Percentiles rank a stretch among this genome's conserved stretches.
These are phyloP conservation scores for Ogataea nonfermentans DNA, from an alignment of 805 yeast species.

Conservation along the genomic window DNA sequence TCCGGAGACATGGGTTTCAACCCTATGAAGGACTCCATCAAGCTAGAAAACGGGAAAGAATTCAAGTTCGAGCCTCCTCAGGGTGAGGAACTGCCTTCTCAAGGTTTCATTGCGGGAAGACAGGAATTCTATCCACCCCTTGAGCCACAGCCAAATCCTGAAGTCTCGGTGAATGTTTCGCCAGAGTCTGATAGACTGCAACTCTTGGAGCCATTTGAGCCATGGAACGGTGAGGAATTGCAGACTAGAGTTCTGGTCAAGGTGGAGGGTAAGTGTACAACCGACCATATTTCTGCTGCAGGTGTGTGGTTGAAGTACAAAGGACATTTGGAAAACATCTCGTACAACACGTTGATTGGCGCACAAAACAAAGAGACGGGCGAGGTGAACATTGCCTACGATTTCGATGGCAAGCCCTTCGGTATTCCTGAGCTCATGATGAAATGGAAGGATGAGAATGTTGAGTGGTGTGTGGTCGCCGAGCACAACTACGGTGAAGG, in stretches of 20 bases:
- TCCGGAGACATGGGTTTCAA: conserved; percentile 96
- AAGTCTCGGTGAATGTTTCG: conserved; percentile 52
- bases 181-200: conserved; percentile 92
- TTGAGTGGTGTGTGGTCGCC: conserved; percentile 94
- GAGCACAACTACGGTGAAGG: conserved; percentile 99
- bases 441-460: conserved; percentile 81
- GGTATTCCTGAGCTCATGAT: conserved; percentile 96
- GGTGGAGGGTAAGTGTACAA: conserved; percentile 97
- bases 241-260: conserved; percentile 74
- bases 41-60: conserved; percentile 85
- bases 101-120: conserved; percentile 87
- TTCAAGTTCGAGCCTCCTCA: conserved; percentile 84
- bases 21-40: conserved; percentile 88
- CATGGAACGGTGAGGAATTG: conserved; percentile 87
- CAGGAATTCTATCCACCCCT: conserved; percentile 55
- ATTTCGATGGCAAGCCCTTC: conserved; percentile 71
- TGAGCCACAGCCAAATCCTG: conserved; percentile 53
- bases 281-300: conserved; percentile 98
- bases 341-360: conserved; percentile 93
- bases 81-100: conserved; percentile 86
- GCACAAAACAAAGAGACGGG: conserved; percentile 97
- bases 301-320: conserved; percentile 98
- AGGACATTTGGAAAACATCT: conserved; percentile 94
- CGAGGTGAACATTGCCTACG: conserved; percentile 88
- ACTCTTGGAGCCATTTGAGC: conserved; percentile 79